Conservation (phyloP, 129 eudicot species). For the Artemisia argyi region DNA sequence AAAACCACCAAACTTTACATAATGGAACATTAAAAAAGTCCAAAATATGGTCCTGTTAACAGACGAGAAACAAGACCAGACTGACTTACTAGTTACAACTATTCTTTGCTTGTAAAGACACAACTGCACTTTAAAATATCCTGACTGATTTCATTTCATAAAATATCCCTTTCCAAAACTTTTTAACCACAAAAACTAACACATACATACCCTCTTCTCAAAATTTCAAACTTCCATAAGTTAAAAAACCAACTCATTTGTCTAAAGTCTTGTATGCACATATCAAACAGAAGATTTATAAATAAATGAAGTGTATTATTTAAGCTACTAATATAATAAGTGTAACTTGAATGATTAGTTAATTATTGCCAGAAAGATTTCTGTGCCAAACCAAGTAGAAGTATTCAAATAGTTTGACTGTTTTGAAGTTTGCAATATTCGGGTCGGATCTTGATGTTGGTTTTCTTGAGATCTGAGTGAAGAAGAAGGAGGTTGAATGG, state of each 20-base stretch:
- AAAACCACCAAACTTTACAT: no score
- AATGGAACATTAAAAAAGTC: no score
- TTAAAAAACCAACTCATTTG: conserved; percentile 25
- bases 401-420: background rate
- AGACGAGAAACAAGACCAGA: no score
- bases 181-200: conserved; percentile 24
- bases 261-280: conserved; percentile 7
- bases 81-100: no score
- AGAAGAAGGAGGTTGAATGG: conserved; percentile 48
- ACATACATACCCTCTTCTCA: background rate
- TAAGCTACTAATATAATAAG: background rate
- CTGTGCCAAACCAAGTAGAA: conserved; percentile 14
- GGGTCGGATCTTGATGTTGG: conserved; percentile 29
- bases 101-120: no score
- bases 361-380: conserved; percentile 31
- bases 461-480: conserved; percentile 28
- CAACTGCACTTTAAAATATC: background rate
- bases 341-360: conserved; percentile 22
- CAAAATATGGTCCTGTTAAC: no score
- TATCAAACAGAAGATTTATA: background rate
- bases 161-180: background rate
- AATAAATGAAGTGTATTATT: conserved; percentile 6
- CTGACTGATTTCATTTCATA: background rate
- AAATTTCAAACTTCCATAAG: conserved; percentile 8
- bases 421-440: conserved; percentile 5